Evolutionary conservation across 1,139 yeast genomes (phyloP), one percentile per base, ranked within the genome.

Genomic region (Saccharomycopsis hybrid): DNA sequence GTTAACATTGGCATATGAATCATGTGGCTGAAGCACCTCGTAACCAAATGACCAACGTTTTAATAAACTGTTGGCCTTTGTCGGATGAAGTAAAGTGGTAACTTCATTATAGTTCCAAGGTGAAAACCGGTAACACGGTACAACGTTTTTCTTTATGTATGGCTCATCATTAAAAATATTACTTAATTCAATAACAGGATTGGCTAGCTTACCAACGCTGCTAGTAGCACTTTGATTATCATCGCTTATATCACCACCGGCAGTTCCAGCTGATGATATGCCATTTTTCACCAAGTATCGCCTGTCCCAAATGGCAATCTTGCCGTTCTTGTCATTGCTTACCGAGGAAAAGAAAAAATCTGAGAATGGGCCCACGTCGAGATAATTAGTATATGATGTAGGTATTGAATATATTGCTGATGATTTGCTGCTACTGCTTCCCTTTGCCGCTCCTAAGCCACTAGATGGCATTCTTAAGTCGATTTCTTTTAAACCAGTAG

Each of bases 31-130:
- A 5, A 30, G 11, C 4, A 43, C 40, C 37, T 36, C 50, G 30
- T 51, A 51, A 5, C 52, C 54, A 49, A 49, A 49, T 11, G 13
- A 29, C 50, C 48, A 52, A n/a, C 50, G 31, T n/a, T 49, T 49
- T n/a, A 49, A 9, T 8, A 28, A 30, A 24, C 50, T 48, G 29
- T 49, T 37, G 27, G 37, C 42, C 32, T 25, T 36, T 4, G 48
- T 31, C 7, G 50, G 46, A 39, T 44, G 45, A 29, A 50, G 53
- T 24, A 52, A 43, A 2, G 49, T 41, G 5, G 47, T 37, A 9
- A 52, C 31, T 31, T 52, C 55, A 18, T 43, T 41, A 25, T 31
- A 35, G 18, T 32, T 42, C 44, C 43, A 37, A 4, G 48, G 46
- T 2, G 46, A 45, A 18, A 52, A 46, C 13, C 51, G 25, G 30